These are phyloP conservation scores for Sugiyamaella floridensis DNA, from an alignment of 805 yeast species.

Conservation along the genomic window DNA sequence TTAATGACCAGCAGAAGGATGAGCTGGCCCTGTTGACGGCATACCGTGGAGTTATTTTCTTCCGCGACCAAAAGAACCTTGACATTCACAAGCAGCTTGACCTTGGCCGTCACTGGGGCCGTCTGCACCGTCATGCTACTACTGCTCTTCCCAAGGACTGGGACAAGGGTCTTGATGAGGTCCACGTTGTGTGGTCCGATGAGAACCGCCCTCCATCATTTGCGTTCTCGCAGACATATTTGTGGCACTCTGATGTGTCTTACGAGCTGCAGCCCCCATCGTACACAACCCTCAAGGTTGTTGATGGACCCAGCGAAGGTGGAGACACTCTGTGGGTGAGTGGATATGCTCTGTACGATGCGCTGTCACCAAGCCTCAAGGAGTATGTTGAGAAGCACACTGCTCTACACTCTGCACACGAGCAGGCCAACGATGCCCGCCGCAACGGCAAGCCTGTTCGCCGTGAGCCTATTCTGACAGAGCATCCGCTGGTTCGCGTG, in stretches of 20 bases:
- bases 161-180: slow-evolving; percentile 39
- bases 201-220: slow-evolving; percentile 22
- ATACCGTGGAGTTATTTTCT: slow-evolving; percentile 44
- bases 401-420: slow-evolving; percentile 21
- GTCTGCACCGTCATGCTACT: slow-evolving; percentile 44
- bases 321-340: slow-evolving; percentile 50
- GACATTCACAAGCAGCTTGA: slow-evolving; percentile 52
- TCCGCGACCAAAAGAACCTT: slow-evolving; percentile 46
- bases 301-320: slow-evolving; percentile 48
- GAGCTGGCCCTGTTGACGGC: slow-evolving; percentile 43
- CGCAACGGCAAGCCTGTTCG: slow-evolving; percentile 56
- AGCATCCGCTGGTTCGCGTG: slow-evolving; percentile 55
- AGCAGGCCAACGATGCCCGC: slow-evolving; percentile 23
- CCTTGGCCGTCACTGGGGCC: slow-evolving; percentile 66
- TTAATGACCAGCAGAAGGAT: slow-evolving; percentile 39
- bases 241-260: slow-evolving; percentile 72
- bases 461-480: slow-evolving; percentile 45
- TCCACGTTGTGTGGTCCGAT: slow-evolving; percentile 27
- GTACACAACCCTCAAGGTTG: slow-evolving; percentile 53
- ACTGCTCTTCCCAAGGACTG: slow-evolving; percentile 38
- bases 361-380: slow-evolving; percentile 42
- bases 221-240: slow-evolving; percentile 25
- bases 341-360: slow-evolving; percentile 47
- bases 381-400: slow-evolving; percentile 37
- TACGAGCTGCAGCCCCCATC: slow-evolving; percentile 71